These are phyloP conservation scores for Fusarium sp. DNA, from an alignment of 2,329 filamentous ascomycete genomes.

Conservation along the genomic window DNA sequence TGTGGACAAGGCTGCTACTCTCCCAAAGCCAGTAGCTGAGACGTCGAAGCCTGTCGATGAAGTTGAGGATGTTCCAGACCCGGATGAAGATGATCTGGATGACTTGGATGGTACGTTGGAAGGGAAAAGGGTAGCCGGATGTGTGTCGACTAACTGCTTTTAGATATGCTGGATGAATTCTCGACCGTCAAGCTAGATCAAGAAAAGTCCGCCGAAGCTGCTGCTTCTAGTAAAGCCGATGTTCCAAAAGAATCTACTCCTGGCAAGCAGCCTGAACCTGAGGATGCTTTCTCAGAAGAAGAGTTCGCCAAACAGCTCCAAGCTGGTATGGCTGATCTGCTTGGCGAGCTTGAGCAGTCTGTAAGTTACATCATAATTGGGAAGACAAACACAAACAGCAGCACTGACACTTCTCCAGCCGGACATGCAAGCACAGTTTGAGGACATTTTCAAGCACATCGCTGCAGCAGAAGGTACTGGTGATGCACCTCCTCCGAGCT, in stretches of 20 bases:
- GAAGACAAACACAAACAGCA: not conserved
- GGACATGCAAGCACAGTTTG: conserved; percentile 85
- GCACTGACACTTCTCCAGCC: conserved; percentile 58
- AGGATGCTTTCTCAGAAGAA: conserved; percentile 73
- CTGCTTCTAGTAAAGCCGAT: conserved; percentile 51
- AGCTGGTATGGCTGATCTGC: conserved; percentile 87
- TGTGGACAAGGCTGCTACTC: conserved; percentile 14
- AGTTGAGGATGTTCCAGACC: conserved; percentile 80
- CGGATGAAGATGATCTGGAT: conserved; percentile 92
- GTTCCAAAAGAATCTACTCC: conserved; percentile 55
- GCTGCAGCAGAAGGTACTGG: conserved; percentile 64
- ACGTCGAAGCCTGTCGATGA: conserved; percentile 23
- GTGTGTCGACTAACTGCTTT: conserved; percentile 19
- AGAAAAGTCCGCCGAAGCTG: conserved; percentile 46
- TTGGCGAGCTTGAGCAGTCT: conserved; percentile 78
- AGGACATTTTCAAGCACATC: conserved; percentile 82
- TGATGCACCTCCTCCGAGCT: conserved; percentile 42
- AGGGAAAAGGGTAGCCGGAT: not conserved
- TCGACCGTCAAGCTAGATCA: conserved; percentile 71
- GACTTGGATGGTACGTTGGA: conserved; percentile 82
- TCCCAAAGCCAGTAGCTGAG: conserved; percentile 10
- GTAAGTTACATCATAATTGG: conserved; percentile 57
- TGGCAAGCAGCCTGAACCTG: conserved; percentile 40
- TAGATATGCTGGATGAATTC: conserved; percentile 95
- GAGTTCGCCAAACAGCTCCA: conserved; percentile 91